Evolutionary conservation across 148 eudicot genomes (phyloP), one percentile per base, ranked within the genome.

Genomic region (Tetragonia tetragonoides): DNA sequence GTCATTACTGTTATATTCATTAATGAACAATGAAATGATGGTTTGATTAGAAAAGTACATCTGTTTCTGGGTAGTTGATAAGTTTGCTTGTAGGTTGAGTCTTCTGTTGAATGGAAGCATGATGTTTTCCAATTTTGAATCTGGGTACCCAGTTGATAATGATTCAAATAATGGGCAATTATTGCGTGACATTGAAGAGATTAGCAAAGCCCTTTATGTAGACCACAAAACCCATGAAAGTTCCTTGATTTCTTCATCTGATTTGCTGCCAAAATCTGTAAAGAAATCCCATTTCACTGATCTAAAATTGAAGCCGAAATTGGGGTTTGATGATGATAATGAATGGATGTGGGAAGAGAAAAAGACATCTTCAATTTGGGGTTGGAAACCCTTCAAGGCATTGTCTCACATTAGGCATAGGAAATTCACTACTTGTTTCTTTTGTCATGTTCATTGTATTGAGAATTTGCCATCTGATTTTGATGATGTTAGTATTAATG

Each of bases 311-410:
- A 79, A 74, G 21, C 42, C 75, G 41, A 81, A 75, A 66, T 16
- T 24, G 46, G 75, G 77, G 68, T 85, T 79, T 49, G 56, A 40
- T 78, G 73, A 51, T 51, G 84, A 81, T 38, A 68, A 77, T 40
- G 83, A 84, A 12, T 73, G 60, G 54, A 68, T 62, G 64, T 66
- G 75, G 56, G 87, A 85, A 80, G 87, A 82, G 28, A 84, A 86
- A 65, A 91, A 83, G 67, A 10, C 11, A 49, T 74, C 81, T 37
- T 90, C 92, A 70, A 85, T 90, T 65, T 92, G 97, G 97, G 85
- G 71, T 68, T 90, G 95, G 93, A 88, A 81, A 84, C 90, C 97
- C 68, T 81, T 88, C 53, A 92, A 86, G 75, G 92, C 90, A 76
- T 76, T 92, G 65, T 77, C 91, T 53, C 87, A 86, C 76, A 73